These are phyloP conservation scores for Brassica hybrid DNA, from an alignment of 441 rosid genomes.

Conservation along the genomic window DNA sequence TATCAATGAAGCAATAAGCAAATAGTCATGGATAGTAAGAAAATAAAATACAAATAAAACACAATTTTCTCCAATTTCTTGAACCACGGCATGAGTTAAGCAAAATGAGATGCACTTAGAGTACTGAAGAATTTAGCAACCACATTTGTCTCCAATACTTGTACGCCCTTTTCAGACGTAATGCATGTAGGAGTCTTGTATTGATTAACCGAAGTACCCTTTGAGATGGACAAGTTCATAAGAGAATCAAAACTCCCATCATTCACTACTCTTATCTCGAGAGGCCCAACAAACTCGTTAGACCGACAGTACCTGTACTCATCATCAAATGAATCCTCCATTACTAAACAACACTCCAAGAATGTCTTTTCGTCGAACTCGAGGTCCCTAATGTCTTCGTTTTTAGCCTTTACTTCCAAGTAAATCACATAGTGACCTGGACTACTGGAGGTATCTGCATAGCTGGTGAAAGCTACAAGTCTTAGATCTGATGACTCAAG, in stretches of 20 bases:
- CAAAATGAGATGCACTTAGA: too few relatives aligned
- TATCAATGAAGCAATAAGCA: too few relatives aligned
- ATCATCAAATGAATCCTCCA: background rate
- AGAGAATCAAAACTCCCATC: too few relatives aligned
- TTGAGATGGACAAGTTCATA: too few relatives aligned
- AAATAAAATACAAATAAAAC: too few relatives aligned
- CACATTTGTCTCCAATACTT: conserved; percentile 1
- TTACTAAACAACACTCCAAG: background rate
- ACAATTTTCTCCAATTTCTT: too few relatives aligned
- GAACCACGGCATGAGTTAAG: too few relatives aligned
- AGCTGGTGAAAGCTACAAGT: background rate
- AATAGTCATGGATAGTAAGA: too few relatives aligned
- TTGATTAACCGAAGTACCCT: background rate
- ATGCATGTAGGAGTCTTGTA: background rate
- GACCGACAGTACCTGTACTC: background rate
- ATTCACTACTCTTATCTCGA: too few relatives aligned
- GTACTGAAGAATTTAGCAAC: background rate
- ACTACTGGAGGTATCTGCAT: background rate
- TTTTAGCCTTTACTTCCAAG: background rate
- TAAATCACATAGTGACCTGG: background rate
- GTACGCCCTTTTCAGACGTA: background rate
- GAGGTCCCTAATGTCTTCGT: background rate
- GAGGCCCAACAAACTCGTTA: background rate
- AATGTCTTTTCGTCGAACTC: background rate
- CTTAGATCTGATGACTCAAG: background rate